A percentile compares a stretch with the other conserved stretches of the same genome.
phyloP scores from a whole-genome alignment of 192 early-diverging fungal genomes.

The Rhizophagus prolifer region DNA sequence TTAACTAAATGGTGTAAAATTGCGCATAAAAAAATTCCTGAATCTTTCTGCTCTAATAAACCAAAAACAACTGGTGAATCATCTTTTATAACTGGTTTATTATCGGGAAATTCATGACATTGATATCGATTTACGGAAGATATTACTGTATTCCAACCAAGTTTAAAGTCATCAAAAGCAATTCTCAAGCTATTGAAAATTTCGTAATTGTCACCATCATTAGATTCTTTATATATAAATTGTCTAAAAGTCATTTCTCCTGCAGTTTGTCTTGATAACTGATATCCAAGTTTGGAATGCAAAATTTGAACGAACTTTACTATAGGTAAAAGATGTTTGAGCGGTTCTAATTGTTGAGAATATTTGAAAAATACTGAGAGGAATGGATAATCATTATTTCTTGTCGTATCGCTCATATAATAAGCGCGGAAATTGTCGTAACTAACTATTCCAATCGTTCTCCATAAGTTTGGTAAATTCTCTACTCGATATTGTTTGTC shows the following conservation, averaged over 20 bases:
- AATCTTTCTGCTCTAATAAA: conserved; percentile 6
- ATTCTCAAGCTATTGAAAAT: background rate
- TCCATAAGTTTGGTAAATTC: conserved; percentile 12
- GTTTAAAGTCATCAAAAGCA: conserved; percentile 22
- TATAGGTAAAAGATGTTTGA: background rate
- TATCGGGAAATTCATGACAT: conserved; percentile 14
- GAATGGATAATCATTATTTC: background rate
- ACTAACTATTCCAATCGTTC: background rate
- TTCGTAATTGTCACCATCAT: background rate
- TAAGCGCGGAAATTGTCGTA: background rate
- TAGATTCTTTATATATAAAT: background rate
- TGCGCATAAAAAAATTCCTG: conserved; percentile 13
- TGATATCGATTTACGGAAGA: conserved; percentile 14
- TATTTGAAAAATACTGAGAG: conserved; percentile 25
- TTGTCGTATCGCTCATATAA: background rate
- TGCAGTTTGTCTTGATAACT: conserved; percentile 13
- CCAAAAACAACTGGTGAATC: background rate
- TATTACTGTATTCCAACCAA: conserved; percentile 25
- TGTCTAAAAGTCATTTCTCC: background rate
- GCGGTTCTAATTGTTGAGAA: background rate
- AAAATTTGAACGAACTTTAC: background rate
- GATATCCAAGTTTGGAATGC: background rate
- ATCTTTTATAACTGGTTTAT: background rate
- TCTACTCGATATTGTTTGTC: background rate
- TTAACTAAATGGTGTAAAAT: conserved; percentile 18